Evolutionary conservation across 768 basidiomycete species (phyloP).

Genomic region (Auricularia cornea): DNA sequence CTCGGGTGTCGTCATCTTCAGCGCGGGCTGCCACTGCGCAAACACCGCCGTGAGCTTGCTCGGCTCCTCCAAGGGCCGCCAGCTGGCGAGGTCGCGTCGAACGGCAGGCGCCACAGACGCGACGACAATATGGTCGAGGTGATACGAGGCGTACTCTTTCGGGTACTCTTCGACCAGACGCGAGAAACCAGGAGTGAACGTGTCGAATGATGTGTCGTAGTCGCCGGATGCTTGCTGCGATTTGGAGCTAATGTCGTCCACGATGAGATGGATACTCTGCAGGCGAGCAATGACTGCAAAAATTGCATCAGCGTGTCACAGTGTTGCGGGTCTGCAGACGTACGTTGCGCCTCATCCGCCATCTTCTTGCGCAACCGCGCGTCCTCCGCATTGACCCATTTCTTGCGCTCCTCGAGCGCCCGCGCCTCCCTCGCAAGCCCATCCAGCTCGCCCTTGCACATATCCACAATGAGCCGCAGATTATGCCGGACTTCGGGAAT

Average conservation of each 20-base stretch:
- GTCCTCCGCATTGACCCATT: slow-evolving; percentile 64
- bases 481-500: slow-evolving; percentile 98
- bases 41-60: slow-evolving; percentile 47
- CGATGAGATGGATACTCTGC: slow-evolving; percentile 66
- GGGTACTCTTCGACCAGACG: slow-evolving; percentile 62
- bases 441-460: slow-evolving; percentile 76
- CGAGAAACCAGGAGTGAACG: slow-evolving; percentile 65
- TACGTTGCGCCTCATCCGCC: slow-evolving; percentile 70
- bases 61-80: slow-evolving; percentile 82
- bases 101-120: slow-evolving; percentile 83
- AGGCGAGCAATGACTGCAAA: slow-evolving; percentile 68
- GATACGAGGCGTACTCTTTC: slow-evolving; percentile 67
- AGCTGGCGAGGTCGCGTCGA: slow-evolving; percentile 61
- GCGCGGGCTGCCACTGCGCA: slow-evolving; percentile 57
- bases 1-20: slow-evolving; percentile 47
- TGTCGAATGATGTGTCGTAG: slow-evolving; percentile 66
- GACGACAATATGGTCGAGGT: slow-evolving; percentile 86
- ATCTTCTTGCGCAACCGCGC: slow-evolving; percentile 58
- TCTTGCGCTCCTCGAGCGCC: slow-evolving; percentile 69
- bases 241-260: slow-evolving; percentile 58
- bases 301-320: neutral
- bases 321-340: slow-evolving; percentile 19
- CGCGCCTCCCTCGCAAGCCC: slow-evolving; percentile 87
- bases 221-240: slow-evolving; percentile 50
- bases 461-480: slow-evolving; percentile 74